Evolutionary conservation across 192 early-diverging fungal species (phyloP).

Genomic region (Backusella circina): DNA sequence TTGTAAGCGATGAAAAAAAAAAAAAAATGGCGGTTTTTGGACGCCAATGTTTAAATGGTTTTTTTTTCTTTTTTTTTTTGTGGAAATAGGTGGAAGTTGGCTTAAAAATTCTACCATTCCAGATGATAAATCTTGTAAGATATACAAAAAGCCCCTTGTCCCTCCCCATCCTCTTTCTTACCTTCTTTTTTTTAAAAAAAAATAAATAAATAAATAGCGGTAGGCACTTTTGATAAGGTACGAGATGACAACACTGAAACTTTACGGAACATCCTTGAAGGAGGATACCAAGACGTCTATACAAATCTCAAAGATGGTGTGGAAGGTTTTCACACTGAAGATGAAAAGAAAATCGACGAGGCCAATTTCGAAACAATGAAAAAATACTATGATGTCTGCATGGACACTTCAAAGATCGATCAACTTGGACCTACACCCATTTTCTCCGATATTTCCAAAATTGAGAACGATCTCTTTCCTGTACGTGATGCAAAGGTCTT

Average conservation of each 20-base stretch:
- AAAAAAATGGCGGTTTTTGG: too few species aligned
- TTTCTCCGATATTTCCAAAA: constrained; percentile 26
- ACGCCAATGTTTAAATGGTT: too few species aligned
- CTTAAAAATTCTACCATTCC: constrained; percentile 50
- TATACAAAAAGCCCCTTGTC: background rate
- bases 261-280: constrained; percentile 47
- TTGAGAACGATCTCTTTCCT: constrained; percentile 28
- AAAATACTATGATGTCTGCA: constrained; percentile 52
- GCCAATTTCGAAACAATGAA: constrained; percentile 56
- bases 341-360: constrained; percentile 39
- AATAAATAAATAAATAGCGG: too few species aligned
- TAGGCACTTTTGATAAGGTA: constrained; percentile 19
- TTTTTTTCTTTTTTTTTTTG: too few species aligned
- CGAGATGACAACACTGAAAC: constrained; percentile 32
- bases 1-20: constrained; percentile 41
- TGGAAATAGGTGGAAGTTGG: constrained; percentile 65
- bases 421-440: constrained; percentile 39
- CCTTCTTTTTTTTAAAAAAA: background rate
- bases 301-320: background rate
- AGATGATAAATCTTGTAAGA: constrained; percentile 49
- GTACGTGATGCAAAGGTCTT: background rate
- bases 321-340: constrained; percentile 17
- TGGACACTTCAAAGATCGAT: constrained; percentile 40
- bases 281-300: constrained; percentile 29
- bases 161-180: background rate